phyloP scores from a whole-genome alignment of 306 rosid species.

The Arachis hypogaea region DNA sequence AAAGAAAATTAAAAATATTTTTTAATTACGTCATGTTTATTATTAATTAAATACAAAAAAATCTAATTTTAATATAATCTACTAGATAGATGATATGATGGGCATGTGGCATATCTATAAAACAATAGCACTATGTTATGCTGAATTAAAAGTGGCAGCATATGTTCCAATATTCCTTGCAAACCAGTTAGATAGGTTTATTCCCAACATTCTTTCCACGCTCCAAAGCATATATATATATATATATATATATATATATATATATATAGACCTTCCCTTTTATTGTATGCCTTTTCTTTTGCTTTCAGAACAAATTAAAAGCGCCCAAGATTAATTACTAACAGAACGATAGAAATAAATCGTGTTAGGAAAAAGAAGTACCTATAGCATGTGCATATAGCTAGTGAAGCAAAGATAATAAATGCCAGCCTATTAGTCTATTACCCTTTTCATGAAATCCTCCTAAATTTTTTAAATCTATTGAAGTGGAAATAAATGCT shows the following conservation, averaged over 20 bases:
- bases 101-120: background rate
- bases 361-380: background rate
- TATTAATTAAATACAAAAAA: no score
- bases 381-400: background rate
- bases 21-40: no score
- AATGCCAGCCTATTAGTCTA: background rate
- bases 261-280: background rate
- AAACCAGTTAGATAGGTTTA: background rate
- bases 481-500: no score
- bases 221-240: background rate
- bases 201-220: slow-evolving; percentile 1
- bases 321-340: background rate
- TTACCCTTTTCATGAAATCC: background rate
- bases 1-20: no score
- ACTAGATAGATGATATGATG: no score
- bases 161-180: slow-evolving; percentile 13
- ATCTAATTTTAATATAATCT: no score
- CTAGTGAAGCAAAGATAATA: background rate
- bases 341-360: background rate
- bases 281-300: background rate
- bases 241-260: no score
- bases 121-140: background rate
- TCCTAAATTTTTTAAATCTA: background rate
- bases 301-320: background rate
- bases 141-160: background rate